A percentile compares a stretch with the other conserved stretches of the same genome.
Conservation (phyloP, 371 early-diverging fungal genomes). For the Rhizopus microsporus region DNA sequence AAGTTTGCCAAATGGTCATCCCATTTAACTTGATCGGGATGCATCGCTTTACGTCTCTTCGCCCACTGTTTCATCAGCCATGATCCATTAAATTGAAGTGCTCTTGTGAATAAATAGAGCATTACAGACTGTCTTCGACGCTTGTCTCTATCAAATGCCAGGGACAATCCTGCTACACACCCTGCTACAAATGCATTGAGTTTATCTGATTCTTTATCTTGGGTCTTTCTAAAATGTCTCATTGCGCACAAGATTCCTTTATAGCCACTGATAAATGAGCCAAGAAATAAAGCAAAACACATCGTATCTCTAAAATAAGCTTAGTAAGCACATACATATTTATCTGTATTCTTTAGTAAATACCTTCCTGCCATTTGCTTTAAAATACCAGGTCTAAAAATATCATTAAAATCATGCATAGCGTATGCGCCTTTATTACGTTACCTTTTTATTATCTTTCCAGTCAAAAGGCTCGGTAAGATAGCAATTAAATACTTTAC, state of each 20-base stretch:
- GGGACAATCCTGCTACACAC: constrained; percentile 69
- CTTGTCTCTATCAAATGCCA: constrained; percentile 70
- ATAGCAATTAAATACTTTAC: constrained; percentile 79
- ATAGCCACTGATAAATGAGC: constrained; percentile 77
- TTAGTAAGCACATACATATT: background rate
- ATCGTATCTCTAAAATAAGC: constrained; percentile 62
- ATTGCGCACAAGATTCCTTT: constrained; percentile 75
- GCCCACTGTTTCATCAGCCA: constrained; percentile 71
- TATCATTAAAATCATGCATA: background rate
- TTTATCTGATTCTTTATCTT: constrained; percentile 52
- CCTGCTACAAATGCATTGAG: constrained; percentile 82
- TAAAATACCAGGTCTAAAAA: constrained; percentile 51
- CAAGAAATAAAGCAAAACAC: constrained; percentile 81
- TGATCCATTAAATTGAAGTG: constrained; percentile 70
- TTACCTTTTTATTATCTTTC: constrained; percentile 67
- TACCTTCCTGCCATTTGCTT: constrained; percentile 61
- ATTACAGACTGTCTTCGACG: constrained; percentile 76
- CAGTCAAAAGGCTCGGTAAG: constrained; percentile 65
- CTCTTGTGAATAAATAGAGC: constrained; percentile 78
- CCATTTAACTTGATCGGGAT: constrained; percentile 34
- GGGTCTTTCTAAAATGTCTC: constrained; percentile 54
- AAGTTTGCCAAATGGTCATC: constrained; percentile 58
- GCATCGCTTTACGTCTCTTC: constrained; percentile 36
- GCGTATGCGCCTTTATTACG: background rate
- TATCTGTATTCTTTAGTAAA: background rate